Evolutionary conservation across 2,329 filamentous ascomycete species (phyloP).

Genomic region (Epichloe baconii): DNA sequence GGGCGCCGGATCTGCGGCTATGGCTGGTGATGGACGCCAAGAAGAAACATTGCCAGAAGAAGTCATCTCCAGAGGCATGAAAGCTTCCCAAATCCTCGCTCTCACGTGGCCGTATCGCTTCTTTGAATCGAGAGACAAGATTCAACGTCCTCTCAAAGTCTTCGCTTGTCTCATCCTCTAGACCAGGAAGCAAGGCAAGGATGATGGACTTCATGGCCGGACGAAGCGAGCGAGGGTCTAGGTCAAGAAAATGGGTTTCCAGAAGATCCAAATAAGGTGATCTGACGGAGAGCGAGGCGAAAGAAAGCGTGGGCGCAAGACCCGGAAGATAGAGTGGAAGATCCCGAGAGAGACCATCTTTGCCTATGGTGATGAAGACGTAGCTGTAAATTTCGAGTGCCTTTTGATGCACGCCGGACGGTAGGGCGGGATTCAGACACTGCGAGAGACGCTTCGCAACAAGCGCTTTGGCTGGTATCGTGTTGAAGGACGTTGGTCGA

Average conservation of each 20-base stretch:
- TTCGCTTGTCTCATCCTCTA: conserved; percentile 94
- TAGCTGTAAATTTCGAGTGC: conserved; percentile 86
- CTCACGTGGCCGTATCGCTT: conserved; percentile 43
- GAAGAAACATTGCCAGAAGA: conserved; percentile 98
- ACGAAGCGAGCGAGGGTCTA: conserved; percentile 59
- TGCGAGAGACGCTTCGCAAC: conserved; percentile 88
- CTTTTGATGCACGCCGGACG: conserved; percentile 96
- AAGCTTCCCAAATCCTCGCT: conserved; percentile 36
- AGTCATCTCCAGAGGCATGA: conserved; percentile 58
- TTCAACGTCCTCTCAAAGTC: conserved; percentile 83
- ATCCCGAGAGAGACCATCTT: conserved; percentile 66
- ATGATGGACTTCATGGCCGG: conserved; percentile 86
- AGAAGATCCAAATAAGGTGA: conserved; percentile 74
- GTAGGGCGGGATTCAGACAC: conserved; percentile 84
- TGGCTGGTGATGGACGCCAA: conserved; percentile 83
- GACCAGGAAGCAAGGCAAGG: conserved; percentile 73
- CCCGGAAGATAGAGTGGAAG: conserved; percentile 83
- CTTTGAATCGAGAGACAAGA: conserved; percentile 66
- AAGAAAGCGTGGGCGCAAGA: conserved; percentile 77
- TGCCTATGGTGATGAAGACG: conserved; percentile 76
- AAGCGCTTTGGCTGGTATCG: conserved; percentile 68
- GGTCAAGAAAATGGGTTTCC: conserved; percentile 62
- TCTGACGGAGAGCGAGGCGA: conserved; percentile 84
- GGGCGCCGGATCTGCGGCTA: conserved; percentile 68
- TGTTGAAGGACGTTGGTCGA: conserved; percentile 55